Evolutionary conservation across 805 yeast species (phyloP).

Genomic region (Lipomyces mesembrius): DNA sequence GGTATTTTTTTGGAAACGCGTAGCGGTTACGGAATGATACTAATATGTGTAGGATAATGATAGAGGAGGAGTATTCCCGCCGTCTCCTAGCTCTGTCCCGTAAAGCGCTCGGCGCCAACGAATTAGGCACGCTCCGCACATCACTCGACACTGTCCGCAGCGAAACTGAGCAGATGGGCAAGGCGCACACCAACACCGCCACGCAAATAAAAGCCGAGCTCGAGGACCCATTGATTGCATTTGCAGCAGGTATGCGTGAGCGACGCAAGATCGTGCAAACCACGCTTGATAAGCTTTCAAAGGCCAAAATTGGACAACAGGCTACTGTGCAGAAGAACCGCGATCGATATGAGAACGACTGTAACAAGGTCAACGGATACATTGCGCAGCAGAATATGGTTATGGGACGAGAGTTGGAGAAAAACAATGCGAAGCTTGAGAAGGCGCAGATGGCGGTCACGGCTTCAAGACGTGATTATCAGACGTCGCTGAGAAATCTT

Average conservation of each 20-base stretch:
- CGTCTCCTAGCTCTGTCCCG: constrained; percentile 58
- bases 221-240: constrained; percentile 58
- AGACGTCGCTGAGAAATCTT: constrained; percentile 56
- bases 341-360: constrained; percentile 60
- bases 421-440: constrained; percentile 59
- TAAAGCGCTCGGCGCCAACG: constrained; percentile 59
- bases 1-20: background rate
- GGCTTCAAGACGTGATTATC: constrained; percentile 57
- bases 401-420: constrained; percentile 74
- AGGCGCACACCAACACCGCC: constrained; percentile 59
- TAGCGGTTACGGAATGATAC: constrained; percentile 39
- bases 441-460: constrained; percentile 53
- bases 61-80: constrained; percentile 76
- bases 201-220: constrained; percentile 57
- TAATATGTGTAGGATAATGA: constrained; percentile 51
- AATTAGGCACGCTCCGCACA: constrained; percentile 61
- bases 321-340: constrained; percentile 45
- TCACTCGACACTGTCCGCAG: constrained; percentile 62
- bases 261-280: constrained; percentile 61
- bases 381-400: constrained; percentile 67
- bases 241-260: constrained; percentile 56
- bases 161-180: constrained; percentile 65
- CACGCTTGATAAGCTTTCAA: constrained; percentile 59
- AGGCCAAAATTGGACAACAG: constrained; percentile 51
- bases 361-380: constrained; percentile 61